phyloP scores from a whole-genome alignment of 768 basidiomycete species.

The Cyathus striatus region DNA sequence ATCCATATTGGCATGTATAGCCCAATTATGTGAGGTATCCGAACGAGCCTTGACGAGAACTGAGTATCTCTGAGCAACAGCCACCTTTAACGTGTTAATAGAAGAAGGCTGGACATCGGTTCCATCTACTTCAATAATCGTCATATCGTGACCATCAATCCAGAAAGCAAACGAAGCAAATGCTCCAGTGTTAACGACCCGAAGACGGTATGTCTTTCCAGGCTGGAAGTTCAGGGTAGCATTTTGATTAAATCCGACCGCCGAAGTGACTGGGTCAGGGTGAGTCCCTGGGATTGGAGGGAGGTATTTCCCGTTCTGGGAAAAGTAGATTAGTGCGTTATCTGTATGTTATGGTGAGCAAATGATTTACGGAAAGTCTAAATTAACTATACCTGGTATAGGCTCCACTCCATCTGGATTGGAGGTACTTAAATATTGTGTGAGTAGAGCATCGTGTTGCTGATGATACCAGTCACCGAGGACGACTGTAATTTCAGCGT shows the following conservation, averaged over 20 bases:
- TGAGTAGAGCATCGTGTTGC: neutral
- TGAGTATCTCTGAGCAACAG: constrained; percentile 1
- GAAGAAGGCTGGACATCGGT: neutral
- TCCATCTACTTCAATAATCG: constrained; percentile 8
- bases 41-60: neutral
- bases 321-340: neutral
- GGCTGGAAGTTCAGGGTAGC: constrained; percentile 78
- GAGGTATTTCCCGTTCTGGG: neutral
- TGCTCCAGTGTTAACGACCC: constrained; percentile 77
- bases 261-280: constrained; percentile 42
- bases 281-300: neutral
- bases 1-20: neutral
- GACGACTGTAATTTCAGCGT: neutral
- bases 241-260: constrained; percentile 83
- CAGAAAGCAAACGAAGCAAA: constrained; percentile 78
- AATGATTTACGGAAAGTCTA: neutral
- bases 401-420: neutral
- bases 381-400: neutral
- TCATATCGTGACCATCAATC: constrained; percentile 87
- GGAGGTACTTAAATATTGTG: neutral
- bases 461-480: constrained; percentile 1
- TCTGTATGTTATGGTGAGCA: neutral
- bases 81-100: neutral
- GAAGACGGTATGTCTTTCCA: constrained; percentile 87
- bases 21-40: neutral